Conservation (phyloP, 306 rosid genomes). For the Canavalia gladiata region DNA sequence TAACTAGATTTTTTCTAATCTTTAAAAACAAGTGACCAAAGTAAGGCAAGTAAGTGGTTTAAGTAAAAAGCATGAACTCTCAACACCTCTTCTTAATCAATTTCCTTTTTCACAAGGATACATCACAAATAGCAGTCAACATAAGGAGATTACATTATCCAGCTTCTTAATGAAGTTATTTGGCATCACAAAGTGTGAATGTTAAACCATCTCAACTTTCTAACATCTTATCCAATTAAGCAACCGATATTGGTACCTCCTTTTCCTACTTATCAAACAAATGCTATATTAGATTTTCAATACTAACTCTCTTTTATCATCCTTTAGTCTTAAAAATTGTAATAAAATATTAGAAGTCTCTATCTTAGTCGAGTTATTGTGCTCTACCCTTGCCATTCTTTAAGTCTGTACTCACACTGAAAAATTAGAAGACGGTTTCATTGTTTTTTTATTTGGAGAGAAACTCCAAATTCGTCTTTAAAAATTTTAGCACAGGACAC, state of each 20-base stretch:
- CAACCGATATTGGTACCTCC: not conserved
- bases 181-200: conserved; percentile 36
- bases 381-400: conserved; percentile 4
- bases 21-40: not conserved
- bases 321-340: not conserved
- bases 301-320: not conserved
- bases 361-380: not conserved
- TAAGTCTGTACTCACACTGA: conserved; percentile 3
- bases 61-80: not conserved
- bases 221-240: conserved; percentile 5
- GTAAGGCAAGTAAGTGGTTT: not conserved
- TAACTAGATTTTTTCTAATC: not conserved
- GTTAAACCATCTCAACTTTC: conserved; percentile 4
- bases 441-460: not conserved
- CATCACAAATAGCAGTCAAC: conserved; percentile 17
- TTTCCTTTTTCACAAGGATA: conserved; percentile 7
- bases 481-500: too few species aligned
- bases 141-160: not conserved
- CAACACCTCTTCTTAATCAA: conserved; percentile 17
- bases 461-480: not conserved
- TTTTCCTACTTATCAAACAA: not conserved
- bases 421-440: not conserved
- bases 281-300: conserved; percentile 3
- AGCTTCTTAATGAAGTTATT: not conserved
- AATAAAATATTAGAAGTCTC: not conserved